Evolutionary conservation across 106 monocot genomes (phyloP).

Genomic region (Dendrobium huoshanense): DNA sequence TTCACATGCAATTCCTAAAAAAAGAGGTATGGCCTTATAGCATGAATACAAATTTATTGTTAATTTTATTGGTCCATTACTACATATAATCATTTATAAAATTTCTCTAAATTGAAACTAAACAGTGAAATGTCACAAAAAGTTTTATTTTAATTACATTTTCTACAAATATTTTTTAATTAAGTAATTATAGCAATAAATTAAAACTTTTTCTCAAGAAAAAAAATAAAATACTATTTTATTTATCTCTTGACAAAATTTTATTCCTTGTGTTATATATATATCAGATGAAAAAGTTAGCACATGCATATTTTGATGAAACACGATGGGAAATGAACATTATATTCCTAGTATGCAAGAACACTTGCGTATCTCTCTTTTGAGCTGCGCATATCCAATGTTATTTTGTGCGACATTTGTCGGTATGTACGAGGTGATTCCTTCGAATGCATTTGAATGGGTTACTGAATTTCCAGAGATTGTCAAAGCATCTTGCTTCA

Average conservation of each 20-base stretch:
- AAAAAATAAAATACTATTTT: too few relatives aligned
- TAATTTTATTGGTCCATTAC: too few relatives aligned
- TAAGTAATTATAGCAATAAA: too few relatives aligned
- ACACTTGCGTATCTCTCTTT: background rate
- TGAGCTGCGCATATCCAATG: background rate
- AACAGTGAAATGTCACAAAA: too few relatives aligned
- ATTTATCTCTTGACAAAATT: too few relatives aligned
- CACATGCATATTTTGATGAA: constrained; percentile 1
- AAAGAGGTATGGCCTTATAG: background rate
- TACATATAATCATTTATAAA: too few relatives aligned
- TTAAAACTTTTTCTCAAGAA: too few relatives aligned
- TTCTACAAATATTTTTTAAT: too few relatives aligned
- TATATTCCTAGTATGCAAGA: background rate
- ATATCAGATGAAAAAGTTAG: background rate
- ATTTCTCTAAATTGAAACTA: too few relatives aligned
- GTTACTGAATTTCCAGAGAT: background rate
- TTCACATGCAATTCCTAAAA: background rate
- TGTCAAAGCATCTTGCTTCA: background rate
- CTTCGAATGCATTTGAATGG: background rate
- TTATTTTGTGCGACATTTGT: background rate
- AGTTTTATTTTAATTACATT: too few relatives aligned
- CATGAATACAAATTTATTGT: too few relatives aligned
- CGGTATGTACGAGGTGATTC: background rate
- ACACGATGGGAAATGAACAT: background rate
- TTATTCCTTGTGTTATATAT: background rate